Evolutionary conservation across 2,329 filamentous ascomycete species (phyloP), one percentile per base, ranked within the genome.

Genomic region (Monilinia vaccinii-corymbosi): DNA sequence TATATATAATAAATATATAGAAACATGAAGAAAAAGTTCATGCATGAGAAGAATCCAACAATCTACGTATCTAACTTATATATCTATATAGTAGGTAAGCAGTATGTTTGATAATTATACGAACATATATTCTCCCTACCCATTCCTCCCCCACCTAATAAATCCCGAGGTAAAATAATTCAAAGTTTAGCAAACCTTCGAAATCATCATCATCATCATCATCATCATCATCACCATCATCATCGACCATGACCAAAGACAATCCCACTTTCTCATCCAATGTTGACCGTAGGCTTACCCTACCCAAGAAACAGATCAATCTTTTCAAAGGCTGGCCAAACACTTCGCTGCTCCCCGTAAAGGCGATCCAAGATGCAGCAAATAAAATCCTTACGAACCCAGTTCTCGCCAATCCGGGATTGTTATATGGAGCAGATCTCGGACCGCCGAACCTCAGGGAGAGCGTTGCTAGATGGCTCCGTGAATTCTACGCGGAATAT

Each of bases 401-500:
- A 1, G 87, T 81, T n/a, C 79, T 96, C 42, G 51, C 51, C 23
- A 44, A 55, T 32, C 38, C 51, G 14, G 51, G 38, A 32, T 18
- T 55, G 16, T 79, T 86, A 61, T 96, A 96, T 69, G 92, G 87
- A 0, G 86, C 90, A 0, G 89, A 95, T 71, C 76, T 82, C 47
- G 92, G 92, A 32, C 87, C 87, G 68, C 75, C 79, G 63, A 84
- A 84, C n/a, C 77, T 94, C 42, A 81, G 90, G 16, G 77, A 82
- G 62, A 79, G 82, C 45, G 74, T 96, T 38, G 86, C 89, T 4
- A 70, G 74, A 44, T 96, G 89, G 88, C 77, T 96, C 45, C 80
- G 78, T 0, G 86, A 86, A 0, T 72, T 70, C 45, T 71, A 67
- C 44, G 47, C 38, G 7, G 32, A 32, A 21, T 55, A 47, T 21